Evolutionary conservation across 2,329 filamentous ascomycete species (phyloP), one percentile per base, ranked within the genome.

Genomic region (Aspergillus sp.): DNA sequence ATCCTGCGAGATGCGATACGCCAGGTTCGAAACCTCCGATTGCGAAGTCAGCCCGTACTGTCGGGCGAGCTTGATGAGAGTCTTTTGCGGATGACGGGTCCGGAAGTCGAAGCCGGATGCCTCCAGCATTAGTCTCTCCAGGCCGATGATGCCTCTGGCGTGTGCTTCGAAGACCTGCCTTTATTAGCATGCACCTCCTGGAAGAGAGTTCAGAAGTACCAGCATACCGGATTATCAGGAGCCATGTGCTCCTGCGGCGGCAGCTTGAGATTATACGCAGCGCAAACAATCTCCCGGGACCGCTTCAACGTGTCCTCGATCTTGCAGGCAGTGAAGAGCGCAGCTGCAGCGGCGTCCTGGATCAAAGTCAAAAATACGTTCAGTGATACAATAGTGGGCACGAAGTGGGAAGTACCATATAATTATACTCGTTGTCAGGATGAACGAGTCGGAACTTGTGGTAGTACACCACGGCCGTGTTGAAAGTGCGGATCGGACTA

Each of bases 291-390:
- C 65, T 99, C 95, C 60, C 87, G 88, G 3, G 92, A 96, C 80
- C 98, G 98, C 79, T 99, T 99, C 67, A 97, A 85, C 0, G 95
- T 99, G 76, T 99, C 95, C 77, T 99, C 95, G 49, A 96, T 92
- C 80, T 99, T 99, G 82, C 94, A 98, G 2, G 93, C 93, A 2
- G 93, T 91, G 71, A 98, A 94, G 8, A 99, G 81, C 23, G 92
- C 90, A 1, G 95, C 92, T 6, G 95, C 86, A 0, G 94, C 92
- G 1, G 92, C 93, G 73, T 98, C 94, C 75, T 91, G 78, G 65
- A 36, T 30, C 43, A n/a, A 13, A 36, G 32, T 36, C 10, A 36
- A 36, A 5, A 36, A 5, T 5, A 36, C 32, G 12, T 36, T 5
- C 4, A 36, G 32, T 13, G 32, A 12, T 36, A 67, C 21, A 59